A percentile compares a stretch with the other conserved stretches of the same genome.
Evolutionary conservation across 2,329 filamentous ascomycete species (phyloP).

Genomic region (Hypocreales sp.): DNA sequence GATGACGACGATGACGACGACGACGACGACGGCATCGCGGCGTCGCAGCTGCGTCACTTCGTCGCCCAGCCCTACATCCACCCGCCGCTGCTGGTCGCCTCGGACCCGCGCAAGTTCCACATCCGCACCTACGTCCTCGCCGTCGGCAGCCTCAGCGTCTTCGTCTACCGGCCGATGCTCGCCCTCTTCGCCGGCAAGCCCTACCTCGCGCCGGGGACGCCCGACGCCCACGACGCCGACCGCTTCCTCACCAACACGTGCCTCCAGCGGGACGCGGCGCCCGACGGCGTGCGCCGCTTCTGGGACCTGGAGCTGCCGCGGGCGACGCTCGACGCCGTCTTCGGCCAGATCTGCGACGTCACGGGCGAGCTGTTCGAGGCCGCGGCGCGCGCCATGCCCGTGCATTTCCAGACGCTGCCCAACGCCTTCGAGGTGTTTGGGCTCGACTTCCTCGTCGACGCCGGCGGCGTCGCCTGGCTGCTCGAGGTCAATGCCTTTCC

Average conservation of each 20-base stretch:
- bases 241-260: slow-evolving; percentile 92
- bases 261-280: slow-evolving; percentile 43
- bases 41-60: slow-evolving; percentile 89
- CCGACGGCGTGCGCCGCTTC: slow-evolving; percentile 56
- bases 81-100: slow-evolving; percentile 55
- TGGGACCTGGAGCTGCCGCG: slow-evolving; percentile 43
- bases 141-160: slow-evolving; percentile 61
- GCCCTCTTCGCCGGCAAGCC: slow-evolving; percentile 71
- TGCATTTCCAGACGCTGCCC: slow-evolving; percentile 81
- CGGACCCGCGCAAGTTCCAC: slow-evolving; percentile 75
- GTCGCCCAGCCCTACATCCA: slow-evolving; percentile 91
- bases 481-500: slow-evolving; percentile 94
- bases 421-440: slow-evolving; percentile 91
- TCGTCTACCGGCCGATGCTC: slow-evolving; percentile 83
- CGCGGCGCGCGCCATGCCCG: slow-evolving; percentile 64
- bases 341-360: slow-evolving; percentile 55
- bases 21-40: slow-evolving; percentile 59
- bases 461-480: slow-evolving; percentile 48
- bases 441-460: slow-evolving; percentile 75
- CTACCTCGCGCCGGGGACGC: slow-evolving; percentile 51
- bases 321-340: slow-evolving; percentile 46
- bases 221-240: slow-evolving; percentile 36
- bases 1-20: slow-evolving; percentile 16
- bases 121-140: slow-evolving; percentile 84
- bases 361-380: slow-evolving; percentile 76